Evolutionary conservation across 2,329 filamentous ascomycete species (phyloP), one percentile per base, ranked within the genome.

Genomic region (Clonostachys sp.): DNA sequence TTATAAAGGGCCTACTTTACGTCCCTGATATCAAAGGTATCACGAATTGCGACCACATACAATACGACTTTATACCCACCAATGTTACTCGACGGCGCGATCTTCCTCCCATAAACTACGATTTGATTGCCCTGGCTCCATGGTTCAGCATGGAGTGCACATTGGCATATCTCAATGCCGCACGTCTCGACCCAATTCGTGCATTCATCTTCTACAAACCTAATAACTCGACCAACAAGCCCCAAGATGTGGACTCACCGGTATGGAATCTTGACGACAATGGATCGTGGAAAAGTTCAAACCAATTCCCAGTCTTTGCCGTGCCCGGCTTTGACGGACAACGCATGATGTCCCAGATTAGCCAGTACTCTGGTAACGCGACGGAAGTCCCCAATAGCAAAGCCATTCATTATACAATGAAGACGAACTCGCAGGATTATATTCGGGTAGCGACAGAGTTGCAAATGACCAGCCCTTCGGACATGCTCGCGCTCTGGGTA

Each of bases 91-190:
- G 86, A 14, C 77, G 80, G 55, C 63, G 67, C n/a, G 77, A 94
- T 57, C 78, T 96, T 1, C 83, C 83, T 1, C 72, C 75, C 1
- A 77, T 77, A 44, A 82, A 87, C 54, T 90, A 89, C 63, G 83
- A 86, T 47, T 73, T 91, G 45, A 81, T 96, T 56, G 91, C 87
- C 30, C 70, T 96, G 46, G 91, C 89, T 20, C 92, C 92, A 30
- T 97, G 92, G 91, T 82, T 90, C 56, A 87, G 78, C 51, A 70
- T 77, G 8, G 71, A 81, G 24, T 99, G 92, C 61, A 87, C 89
- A 12, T 67, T 76, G 47, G 78, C 85, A 41, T 96, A 90, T 61
- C 75, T 97, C 42, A 67, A 75, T 16, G 74, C 80, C 17, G 77
- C 80, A n/a, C 70, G 73, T 34, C 57, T 66, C 47, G 80, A 84